Percentiles rank a stretch among this genome's conserved stretches.
Conservation (phyloP, 2,329 filamentous ascomycete genomes). For the Penicillium griseofulvum region DNA sequence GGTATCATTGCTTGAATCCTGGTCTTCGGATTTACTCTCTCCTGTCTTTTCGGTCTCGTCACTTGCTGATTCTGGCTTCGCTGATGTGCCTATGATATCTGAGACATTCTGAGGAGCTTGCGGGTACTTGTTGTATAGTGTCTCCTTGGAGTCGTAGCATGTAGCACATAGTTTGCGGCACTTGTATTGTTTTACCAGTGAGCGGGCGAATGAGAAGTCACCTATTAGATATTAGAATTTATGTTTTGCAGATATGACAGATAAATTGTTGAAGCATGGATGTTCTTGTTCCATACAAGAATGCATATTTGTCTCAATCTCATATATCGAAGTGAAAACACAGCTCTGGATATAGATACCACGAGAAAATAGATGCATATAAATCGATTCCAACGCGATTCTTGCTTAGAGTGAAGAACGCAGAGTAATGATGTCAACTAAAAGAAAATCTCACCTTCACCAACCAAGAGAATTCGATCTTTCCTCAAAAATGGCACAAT, state of each 20-base stretch:
- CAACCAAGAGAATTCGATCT: constrained; percentile 45
- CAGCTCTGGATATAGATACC: background rate
- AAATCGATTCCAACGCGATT: background rate
- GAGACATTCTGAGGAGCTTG: constrained; percentile 61
- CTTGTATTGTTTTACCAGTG: constrained; percentile 42
- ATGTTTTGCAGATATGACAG: background rate
- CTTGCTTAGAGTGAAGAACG: constrained; percentile 1
- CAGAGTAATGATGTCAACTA: constrained; percentile 2
- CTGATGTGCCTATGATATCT: constrained; percentile 31
- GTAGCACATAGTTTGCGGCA: constrained; percentile 44
- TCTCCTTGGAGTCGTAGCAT: constrained; percentile 45
- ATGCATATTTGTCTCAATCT: background rate
- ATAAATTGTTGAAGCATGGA: background rate
- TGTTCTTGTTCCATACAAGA: background rate
- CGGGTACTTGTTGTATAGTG: constrained; percentile 70
- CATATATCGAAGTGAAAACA: background rate
- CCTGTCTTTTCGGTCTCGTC: background rate
- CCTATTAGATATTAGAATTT: background rate
- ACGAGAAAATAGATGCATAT: background rate
- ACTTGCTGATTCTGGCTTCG: constrained; percentile 11
- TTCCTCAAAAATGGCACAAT: constrained; percentile 41
- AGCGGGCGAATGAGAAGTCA: constrained; percentile 50
- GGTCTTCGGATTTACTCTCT: background rate
- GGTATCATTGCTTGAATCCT: background rate
- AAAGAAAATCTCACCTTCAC: constrained; percentile 40